Evolutionary conservation across 768 basidiomycete species (phyloP), one percentile per base, ranked within the genome.

Genomic region (Naganishia vaughanmartiniae): DNA sequence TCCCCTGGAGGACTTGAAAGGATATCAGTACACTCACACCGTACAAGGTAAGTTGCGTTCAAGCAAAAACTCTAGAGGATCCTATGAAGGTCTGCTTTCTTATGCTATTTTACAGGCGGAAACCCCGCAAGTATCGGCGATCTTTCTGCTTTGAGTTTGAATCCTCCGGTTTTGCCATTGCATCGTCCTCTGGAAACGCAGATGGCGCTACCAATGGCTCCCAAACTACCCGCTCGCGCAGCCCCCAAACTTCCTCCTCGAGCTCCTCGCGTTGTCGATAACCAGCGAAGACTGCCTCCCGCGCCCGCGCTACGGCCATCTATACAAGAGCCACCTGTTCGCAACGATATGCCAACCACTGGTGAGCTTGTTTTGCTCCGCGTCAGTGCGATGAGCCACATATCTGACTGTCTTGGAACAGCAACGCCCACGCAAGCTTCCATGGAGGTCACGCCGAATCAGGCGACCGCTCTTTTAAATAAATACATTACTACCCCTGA

Each of bases 1-100:
- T 21, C 60, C 60, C 42, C 39, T 63, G 17, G 39, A 63, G 60
- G 60, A 63, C 4, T 28, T 63, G 60, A 39, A 63, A 45, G 42
- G 39, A 42, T 63, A 63, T 30, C 2, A 21, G 19, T 39, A 34
- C n/a, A 55, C 14, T 19, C 19, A 4, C 12, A 58, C 19, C 24
- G 21, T 51, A 7, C 48, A 51, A 51, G 48, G 48, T 51, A n/a
- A 51, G 24, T 51, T 24, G 48, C 4, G 6, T 6, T 26, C 19
- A 51, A 24, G 4, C 48, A 51, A 24, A 21, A 42, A 42, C 2
- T 42, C 42, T 2, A 42, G 42, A 15, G 14, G 15, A 42, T 42
- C 42, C 26, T 28, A 56, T 56, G 14, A 17, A 28, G 33, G 6
- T 56, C 7, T 14, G 55, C n/a, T 56, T 7, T 56, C 11, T 56